These are phyloP conservation scores for Colletotrichum truncatum DNA, from an alignment of 2,329 filamentous ascomycete genomes.

Conservation along the genomic window DNA sequence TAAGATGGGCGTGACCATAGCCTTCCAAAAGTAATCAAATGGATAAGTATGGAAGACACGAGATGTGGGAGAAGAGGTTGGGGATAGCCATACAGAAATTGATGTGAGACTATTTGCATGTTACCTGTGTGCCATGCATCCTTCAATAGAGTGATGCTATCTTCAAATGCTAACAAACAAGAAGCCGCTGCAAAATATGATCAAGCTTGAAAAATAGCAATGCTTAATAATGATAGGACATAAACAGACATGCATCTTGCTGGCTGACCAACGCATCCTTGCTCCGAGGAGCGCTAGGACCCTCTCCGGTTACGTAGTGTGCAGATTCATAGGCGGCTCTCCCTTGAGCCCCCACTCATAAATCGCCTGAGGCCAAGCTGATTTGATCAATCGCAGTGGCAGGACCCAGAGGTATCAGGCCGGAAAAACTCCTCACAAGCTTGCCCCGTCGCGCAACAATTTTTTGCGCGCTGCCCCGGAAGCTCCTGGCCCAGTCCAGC, in stretches of 20 bases:
- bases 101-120: too few relatives aligned
- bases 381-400: conserved; percentile 19
- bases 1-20: too few relatives aligned
- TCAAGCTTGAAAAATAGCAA: neutral
- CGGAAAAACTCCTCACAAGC: conserved; percentile 30
- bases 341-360: conserved; percentile 24
- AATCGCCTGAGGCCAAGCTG: conserved; percentile 28
- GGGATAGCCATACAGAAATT: too few relatives aligned
- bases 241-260: neutral
- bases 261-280: conserved; percentile 27
- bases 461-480: conserved; percentile 27
- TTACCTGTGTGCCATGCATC: too few relatives aligned
- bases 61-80: too few relatives aligned
- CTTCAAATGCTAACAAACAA: too few relatives aligned
- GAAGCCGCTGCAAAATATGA: too few relatives aligned
- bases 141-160: too few relatives aligned
- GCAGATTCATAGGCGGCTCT: conserved; percentile 12
- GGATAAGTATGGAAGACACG: too few relatives aligned
- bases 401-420: conserved; percentile 4
- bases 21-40: too few relatives aligned
- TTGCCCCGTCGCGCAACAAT: conserved; percentile 32
- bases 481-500: conserved; percentile 20
- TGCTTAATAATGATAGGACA: neutral
- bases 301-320: conserved; percentile 29
- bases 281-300: neutral